Evolutionary conservation across 2,329 filamentous ascomycete species (phyloP).

Genomic region (Ophiosphaerella korrae): DNA sequence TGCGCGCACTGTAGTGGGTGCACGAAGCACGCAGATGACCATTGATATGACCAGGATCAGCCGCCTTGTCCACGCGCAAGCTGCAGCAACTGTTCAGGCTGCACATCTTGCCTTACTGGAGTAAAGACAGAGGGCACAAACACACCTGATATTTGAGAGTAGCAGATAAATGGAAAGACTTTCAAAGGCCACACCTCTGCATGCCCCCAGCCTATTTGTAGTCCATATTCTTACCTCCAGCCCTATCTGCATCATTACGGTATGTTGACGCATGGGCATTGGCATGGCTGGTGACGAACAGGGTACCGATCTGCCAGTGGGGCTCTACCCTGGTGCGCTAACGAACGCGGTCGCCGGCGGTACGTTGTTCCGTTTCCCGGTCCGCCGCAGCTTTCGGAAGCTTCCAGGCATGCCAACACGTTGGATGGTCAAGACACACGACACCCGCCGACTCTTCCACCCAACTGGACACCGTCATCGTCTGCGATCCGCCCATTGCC

Average conservation of each 20-base stretch:
- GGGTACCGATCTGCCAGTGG: slow-evolving; percentile 3
- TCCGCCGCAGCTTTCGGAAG: slow-evolving; percentile 18
- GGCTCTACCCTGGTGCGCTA: not conserved
- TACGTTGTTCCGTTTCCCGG: slow-evolving; percentile 15
- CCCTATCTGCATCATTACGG: not conserved
- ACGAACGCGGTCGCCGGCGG: slow-evolving; percentile 4
- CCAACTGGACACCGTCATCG: not conserved
- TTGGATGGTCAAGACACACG: slow-evolving; percentile 3
- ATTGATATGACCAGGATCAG: slow-evolving; percentile 12
- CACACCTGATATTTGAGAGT: not conserved
- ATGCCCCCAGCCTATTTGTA: too few relatives aligned
- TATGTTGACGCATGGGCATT: not conserved
- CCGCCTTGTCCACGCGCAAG: slow-evolving; percentile 10
- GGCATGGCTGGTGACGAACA: not conserved
- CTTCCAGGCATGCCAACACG: slow-evolving; percentile 13
- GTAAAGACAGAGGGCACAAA: slow-evolving; percentile 4
- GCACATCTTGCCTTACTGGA: slow-evolving; percentile 15
- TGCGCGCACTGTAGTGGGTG: slow-evolving; percentile 10
- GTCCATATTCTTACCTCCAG: too few relatives aligned
- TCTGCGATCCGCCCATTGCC: not conserved
- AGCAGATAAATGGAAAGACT: too few relatives aligned
- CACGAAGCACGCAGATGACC: slow-evolving; percentile 32
- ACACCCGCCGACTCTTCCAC: not conserved
- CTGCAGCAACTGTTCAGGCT: slow-evolving; percentile 9
- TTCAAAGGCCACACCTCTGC: too few relatives aligned